A percentile compares a stretch with the other conserved stretches of the same genome.
phyloP scores from a whole-genome alignment of 768 basidiomycete species.

The Tricholoma sp. region DNA sequence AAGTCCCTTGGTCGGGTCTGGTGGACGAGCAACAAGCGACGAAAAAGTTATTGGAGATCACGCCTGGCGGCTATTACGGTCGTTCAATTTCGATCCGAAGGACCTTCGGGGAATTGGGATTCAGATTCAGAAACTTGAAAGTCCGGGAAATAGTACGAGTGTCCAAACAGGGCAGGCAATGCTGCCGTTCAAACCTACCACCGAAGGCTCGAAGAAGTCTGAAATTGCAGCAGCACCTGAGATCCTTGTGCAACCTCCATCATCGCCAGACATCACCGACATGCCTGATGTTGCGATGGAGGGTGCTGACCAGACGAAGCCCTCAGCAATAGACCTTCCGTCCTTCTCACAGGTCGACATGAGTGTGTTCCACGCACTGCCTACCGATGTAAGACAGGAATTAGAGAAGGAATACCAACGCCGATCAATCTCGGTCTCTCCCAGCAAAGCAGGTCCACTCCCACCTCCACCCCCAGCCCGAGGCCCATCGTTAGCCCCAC shows the following conservation, averaged over 20 bases:
- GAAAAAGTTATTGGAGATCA: conserved; percentile 64
- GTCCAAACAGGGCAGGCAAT: conserved; percentile 50
- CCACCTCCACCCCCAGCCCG: conserved; percentile 3
- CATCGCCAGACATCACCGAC: not conserved
- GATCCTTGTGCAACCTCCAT: conserved; percentile 16
- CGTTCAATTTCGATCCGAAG: conserved; percentile 72
- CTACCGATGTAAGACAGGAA: conserved; percentile 64
- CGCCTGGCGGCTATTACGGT: conserved; percentile 70
- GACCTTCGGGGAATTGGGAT: conserved; percentile 93
- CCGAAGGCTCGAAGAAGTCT: conserved; percentile 12
- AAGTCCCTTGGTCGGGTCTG: conserved; percentile 49
- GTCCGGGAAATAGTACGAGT: conserved; percentile 24
- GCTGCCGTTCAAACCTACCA: conserved; percentile 46
- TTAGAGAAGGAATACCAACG: conserved; percentile 63
- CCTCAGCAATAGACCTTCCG: conserved; percentile 35
- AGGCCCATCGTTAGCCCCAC: conserved; percentile 13
- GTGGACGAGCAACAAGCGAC: conserved; percentile 72
- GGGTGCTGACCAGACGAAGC: conserved; percentile 14
- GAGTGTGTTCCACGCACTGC: conserved; percentile 66
- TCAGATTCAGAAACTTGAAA: conserved; percentile 85
- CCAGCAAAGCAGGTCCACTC: conserved; percentile 20
- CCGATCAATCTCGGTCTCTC: conserved; percentile 49
- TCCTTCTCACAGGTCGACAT: conserved; percentile 74
- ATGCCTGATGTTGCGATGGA: conserved; percentile 3
- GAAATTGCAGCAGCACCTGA: conserved; percentile 8